Base-by-base conservation (phyloP, 2,329 filamentous ascomycete genomes). In the Arthrobotrys entomopaga region DNA sequence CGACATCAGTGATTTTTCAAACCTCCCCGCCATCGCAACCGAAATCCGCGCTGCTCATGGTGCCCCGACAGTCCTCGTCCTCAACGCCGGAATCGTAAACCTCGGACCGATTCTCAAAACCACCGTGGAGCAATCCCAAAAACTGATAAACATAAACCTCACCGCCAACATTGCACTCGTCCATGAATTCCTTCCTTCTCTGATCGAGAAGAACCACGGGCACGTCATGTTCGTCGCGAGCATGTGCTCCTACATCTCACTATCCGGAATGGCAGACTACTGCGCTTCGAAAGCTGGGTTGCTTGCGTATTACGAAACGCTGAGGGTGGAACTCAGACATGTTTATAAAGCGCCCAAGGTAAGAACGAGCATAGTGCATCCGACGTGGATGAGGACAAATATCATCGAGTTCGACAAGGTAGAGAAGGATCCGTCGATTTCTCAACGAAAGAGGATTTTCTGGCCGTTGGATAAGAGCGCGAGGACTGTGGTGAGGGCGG, bases 161-260 rank as follows among this genome's bases (percentile, higher is more conserved):
- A 80, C 91, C 40, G 84, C 88, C 2, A 89, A 90, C 81, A 91
- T 87, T 83, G 88, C 85, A 83, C 84, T 88, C 16, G 82, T 85
- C 6, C 86, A 88, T 78, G 85, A 88, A 67, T 92, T 92, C 81
- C 82, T 93, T 0, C 90, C 90, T 0, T 65, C 82, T 76, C 89
- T 92, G 85, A 81, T 89, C 64, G 79, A 81, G 5, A 79, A 79
- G 15, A 88, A 91, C 82, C 90, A 92, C 81, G 90, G 90, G 75
- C 90, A 90, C 84, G 80, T 92, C 49, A 88, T 92, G 26, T 91
- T 88, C 0, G 84, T 92, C 29, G 87, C 90, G 11, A 88, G 86
- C 4, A 84, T 87, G 64, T 88, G 89, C 0, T 85, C 86, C 10
- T 90, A 86, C 81, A 77, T 87, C 8, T 83, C 85, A 0, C 84